Conservation (phyloP, 805 yeast species). For the Monosporozyma solicola region DNA sequence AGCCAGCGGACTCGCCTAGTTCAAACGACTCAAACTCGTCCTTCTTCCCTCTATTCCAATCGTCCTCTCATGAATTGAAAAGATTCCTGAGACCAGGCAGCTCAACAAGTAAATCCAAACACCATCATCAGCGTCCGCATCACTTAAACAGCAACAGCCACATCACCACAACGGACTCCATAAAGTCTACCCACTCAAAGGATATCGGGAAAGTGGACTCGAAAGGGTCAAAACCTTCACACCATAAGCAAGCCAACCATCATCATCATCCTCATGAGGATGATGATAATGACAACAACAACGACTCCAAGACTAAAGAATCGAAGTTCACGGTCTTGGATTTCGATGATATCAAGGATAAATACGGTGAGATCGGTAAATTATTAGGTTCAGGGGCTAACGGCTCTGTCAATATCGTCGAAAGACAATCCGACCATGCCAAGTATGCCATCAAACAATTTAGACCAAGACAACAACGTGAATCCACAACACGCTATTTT, state of each 20-base stretch:
- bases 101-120: neutral
- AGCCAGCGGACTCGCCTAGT: neutral
- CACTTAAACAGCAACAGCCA: too few relatives aligned
- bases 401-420: slow-evolving; percentile 67
- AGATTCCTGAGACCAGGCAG: slow-evolving; percentile 52
- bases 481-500: slow-evolving; percentile 64
- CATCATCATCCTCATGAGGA: neutral
- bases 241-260: too few relatives aligned
- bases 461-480: slow-evolving; percentile 58
- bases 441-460: slow-evolving; percentile 80
- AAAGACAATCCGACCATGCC: slow-evolving; percentile 55
- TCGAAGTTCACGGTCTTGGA: neutral
- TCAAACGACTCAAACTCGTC: slow-evolving; percentile 35
- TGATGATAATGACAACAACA: too few relatives aligned
- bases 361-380: slow-evolving; percentile 67
- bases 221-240: too few relatives aligned
- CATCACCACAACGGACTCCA: too few relatives aligned
- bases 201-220: too few relatives aligned
- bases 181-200: too few relatives aligned
- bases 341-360: slow-evolving; percentile 24
- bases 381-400: slow-evolving; percentile 81
- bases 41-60: slow-evolving; percentile 27
- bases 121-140: too few relatives aligned
- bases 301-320: too few relatives aligned
- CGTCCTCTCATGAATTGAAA: slow-evolving; percentile 39